Conservation (phyloP, 1,284 basidiomycete genomes). For the Cutaneotrichosporon cavernicola region DNA sequence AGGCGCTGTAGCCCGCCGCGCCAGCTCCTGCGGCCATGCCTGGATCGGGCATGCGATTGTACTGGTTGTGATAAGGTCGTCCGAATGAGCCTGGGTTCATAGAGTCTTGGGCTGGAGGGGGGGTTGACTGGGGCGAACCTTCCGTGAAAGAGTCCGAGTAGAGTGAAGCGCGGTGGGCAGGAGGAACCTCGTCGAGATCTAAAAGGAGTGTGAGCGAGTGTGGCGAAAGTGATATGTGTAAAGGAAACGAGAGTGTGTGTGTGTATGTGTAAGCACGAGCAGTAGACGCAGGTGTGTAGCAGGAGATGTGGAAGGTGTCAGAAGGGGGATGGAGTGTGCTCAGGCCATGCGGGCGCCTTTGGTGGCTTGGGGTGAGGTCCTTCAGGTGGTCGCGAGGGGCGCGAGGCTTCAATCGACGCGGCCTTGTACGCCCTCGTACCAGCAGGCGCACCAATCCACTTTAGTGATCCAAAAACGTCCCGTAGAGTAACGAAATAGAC, state of each 20-base stretch:
- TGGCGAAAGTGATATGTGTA: background rate
- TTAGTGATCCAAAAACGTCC: background rate
- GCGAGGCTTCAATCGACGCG: background rate
- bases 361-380: background rate
- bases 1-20: constrained; percentile 8
- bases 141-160: constrained; percentile 22
- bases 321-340: background rate
- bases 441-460: background rate
- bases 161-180: constrained; percentile 16
- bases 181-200: constrained; percentile 14
- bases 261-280: background rate
- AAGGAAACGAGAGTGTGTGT: background rate
- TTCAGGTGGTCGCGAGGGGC: background rate
- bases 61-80: constrained; percentile 8
- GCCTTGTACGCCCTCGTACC: background rate
- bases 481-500: background rate
- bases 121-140: background rate
- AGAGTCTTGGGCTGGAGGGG: constrained; percentile 11
- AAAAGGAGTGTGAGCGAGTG: constrained; percentile 7
- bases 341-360: background rate
- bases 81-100: constrained; percentile 11
- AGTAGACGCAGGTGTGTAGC: background rate
- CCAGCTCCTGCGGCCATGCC: constrained; percentile 7
- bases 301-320: background rate
- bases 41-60: constrained; percentile 12